These are phyloP conservation scores for Boletus coccyginus DNA, from an alignment of 768 basidiomycete genomes.

Conservation along the genomic window DNA sequence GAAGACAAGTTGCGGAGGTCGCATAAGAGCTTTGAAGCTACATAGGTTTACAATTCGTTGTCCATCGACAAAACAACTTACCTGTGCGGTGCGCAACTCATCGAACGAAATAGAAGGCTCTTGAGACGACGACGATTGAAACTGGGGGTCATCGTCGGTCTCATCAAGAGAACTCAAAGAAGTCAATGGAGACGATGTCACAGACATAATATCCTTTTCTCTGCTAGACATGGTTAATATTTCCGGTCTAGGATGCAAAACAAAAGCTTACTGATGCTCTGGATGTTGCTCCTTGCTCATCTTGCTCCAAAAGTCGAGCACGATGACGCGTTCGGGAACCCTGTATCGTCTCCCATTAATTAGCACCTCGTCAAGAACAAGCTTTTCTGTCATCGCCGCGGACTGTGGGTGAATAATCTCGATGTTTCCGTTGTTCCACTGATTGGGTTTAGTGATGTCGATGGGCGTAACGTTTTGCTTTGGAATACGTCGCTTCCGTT, in stretches of 20 bases:
- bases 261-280: slow-evolving; percentile 39
- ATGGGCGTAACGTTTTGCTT: slow-evolving; percentile 65
- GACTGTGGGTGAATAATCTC: slow-evolving; percentile 74
- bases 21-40: slow-evolving; percentile 37
- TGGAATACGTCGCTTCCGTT: slow-evolving; percentile 75
- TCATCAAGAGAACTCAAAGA: slow-evolving; percentile 74
- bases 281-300: slow-evolving; percentile 46
- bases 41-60: slow-evolving; percentile 11
- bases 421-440: slow-evolving; percentile 91
- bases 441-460: slow-evolving; percentile 69
- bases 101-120: slow-evolving; percentile 37
- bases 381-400: slow-evolving; percentile 42
- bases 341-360: slow-evolving; percentile 89
- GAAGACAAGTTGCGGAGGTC: slow-evolving; percentile 30
- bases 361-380: slow-evolving; percentile 75
- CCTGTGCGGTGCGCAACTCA: slow-evolving; percentile 61
- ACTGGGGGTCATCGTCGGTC: slow-evolving; percentile 35
- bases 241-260: not conserved
- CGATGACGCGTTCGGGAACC: slow-evolving; percentile 87
- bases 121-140: slow-evolving; percentile 21
- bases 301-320: slow-evolving; percentile 95
- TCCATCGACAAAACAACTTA: slow-evolving; percentile 23
- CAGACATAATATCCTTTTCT: slow-evolving; percentile 40
- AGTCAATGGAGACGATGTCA: slow-evolving; percentile 68
- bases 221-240: slow-evolving; percentile 5